Percentiles rank a stretch among this genome's conserved stretches.
Conservation (phyloP, 2,329 filamentous ascomycete species). For the Microthyrium microscopicum region DNA sequence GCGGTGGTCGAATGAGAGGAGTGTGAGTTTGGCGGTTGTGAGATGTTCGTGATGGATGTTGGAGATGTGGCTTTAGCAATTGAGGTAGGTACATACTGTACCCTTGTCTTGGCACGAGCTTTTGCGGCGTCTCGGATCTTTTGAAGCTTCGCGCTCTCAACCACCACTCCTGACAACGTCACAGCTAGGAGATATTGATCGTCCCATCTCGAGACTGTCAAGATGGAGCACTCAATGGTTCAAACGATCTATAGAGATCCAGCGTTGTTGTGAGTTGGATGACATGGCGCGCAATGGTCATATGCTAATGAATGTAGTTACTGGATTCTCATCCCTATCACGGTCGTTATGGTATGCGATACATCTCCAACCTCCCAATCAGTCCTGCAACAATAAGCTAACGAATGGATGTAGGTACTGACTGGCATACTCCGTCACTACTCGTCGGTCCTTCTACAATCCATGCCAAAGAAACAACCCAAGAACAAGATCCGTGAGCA, state of each 20-base stretch:
- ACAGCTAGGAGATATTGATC: too few relatives aligned
- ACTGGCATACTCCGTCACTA: conserved; percentile 95
- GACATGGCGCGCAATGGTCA: too few relatives aligned
- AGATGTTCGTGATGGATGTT: too few relatives aligned
- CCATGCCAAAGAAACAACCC: conserved; percentile 66
- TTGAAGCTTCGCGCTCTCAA: too few relatives aligned
- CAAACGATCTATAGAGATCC: conserved; percentile 98
- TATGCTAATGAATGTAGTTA: conserved; percentile 47
- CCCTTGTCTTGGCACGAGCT: too few relatives aligned
- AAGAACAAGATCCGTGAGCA: conserved; percentile 69
- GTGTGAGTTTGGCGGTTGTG: too few relatives aligned
- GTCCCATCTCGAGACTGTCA: conserved; percentile 10
- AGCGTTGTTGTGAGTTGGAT: conserved; percentile 67
- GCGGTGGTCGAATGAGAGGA: too few relatives aligned
- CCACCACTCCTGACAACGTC: too few relatives aligned
- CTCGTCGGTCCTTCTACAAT: conserved; percentile 77
- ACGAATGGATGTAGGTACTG: conserved; percentile 43
- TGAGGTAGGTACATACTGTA: too few relatives aligned
- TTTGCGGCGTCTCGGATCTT: too few relatives aligned
- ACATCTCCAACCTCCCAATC: conserved; percentile 1
- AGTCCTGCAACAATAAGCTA: neutral
- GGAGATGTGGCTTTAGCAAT: too few relatives aligned
- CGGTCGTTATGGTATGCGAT: conserved; percentile 68
- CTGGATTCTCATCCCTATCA: conserved; percentile 97
- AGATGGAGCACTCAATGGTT: conserved; percentile 70